These are phyloP conservation scores for Eurotiales sp. DNA, from an alignment of 2,329 filamentous ascomycete species.

Conservation along the genomic window DNA sequence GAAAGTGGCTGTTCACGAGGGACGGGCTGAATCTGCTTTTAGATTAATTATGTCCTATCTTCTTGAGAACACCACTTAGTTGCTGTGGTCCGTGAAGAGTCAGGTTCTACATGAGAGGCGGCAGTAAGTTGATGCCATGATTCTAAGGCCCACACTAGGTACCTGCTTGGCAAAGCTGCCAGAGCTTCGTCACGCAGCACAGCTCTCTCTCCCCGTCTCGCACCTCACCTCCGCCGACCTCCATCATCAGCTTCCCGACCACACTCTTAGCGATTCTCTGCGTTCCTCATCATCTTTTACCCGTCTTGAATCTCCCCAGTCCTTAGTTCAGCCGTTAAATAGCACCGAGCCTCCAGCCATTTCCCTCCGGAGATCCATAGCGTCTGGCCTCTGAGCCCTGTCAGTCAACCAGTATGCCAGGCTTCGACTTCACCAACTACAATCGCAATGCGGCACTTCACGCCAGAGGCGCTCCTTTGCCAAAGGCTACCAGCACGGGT, in stretches of 20 bases:
- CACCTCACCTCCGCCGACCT: slow-evolving; percentile 37
- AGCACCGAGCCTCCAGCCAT: background rate
- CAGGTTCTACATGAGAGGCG: no score
- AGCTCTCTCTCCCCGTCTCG: slow-evolving; percentile 25
- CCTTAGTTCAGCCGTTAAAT: background rate
- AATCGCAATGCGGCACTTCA: slow-evolving; percentile 97
- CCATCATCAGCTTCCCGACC: slow-evolving; percentile 14
- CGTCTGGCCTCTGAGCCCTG: slow-evolving; percentile 15
- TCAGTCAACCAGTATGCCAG: slow-evolving; percentile 66
- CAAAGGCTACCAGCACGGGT: slow-evolving; percentile 97
- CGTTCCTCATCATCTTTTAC: slow-evolving; percentile 30
- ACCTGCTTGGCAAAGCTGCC: slow-evolving; percentile 29
- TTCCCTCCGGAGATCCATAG: slow-evolving; percentile 2
- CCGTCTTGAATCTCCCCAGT: background rate
- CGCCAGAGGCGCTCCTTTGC: slow-evolving; percentile 86
- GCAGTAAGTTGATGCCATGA: slow-evolving; percentile 5
- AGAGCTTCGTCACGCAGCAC: slow-evolving; percentile 44
- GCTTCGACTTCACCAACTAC: slow-evolving; percentile 99
- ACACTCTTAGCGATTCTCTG: slow-evolving; percentile 27
- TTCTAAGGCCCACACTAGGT: background rate
- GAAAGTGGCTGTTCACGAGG: no score
- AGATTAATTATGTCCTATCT: no score
- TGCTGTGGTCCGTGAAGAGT: no score
- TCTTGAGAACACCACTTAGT: background rate
- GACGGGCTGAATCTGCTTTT: no score